These are phyloP conservation scores for Mimosa bimucronata DNA, from an alignment of 306 rosid species.

Conservation along the genomic window DNA sequence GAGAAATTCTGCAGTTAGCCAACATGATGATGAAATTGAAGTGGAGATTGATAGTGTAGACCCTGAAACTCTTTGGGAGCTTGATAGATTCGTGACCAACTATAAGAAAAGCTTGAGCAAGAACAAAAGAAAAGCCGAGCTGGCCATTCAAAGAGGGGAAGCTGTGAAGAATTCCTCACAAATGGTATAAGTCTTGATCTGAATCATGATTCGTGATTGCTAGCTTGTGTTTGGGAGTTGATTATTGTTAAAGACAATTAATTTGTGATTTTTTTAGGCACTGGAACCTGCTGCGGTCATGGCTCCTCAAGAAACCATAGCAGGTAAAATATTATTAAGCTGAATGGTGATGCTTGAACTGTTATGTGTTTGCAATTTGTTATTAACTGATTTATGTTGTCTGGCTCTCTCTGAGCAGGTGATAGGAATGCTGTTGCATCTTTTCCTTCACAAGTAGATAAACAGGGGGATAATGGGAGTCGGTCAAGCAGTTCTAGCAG, in stretches of 20 bases:
- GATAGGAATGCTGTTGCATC: constrained; percentile 56
- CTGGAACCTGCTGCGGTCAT: constrained; percentile 49
- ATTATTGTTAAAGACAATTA: no score
- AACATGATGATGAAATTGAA: constrained; percentile 92
- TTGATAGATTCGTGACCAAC: constrained; percentile 91
- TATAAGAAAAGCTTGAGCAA: constrained; percentile 95
- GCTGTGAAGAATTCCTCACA: constrained; percentile 52
- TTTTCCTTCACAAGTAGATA: constrained; percentile 59
- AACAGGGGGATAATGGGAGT: constrained; percentile 69
- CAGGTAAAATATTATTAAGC: constrained; percentile 47
- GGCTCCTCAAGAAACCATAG: constrained; percentile 54
- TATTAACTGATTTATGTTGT: constrained; percentile 19
- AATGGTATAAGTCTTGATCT: constrained; percentile 54
- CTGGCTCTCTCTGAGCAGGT: constrained; percentile 57
- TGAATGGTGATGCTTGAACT: constrained; percentile 21
- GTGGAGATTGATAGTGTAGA: constrained; percentile 95
- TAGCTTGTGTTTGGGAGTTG: no score
- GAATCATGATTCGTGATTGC: no score
- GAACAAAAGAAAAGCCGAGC: constrained; percentile 84
- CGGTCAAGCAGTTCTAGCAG: constrained; percentile 96
- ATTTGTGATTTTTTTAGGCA: constrained; percentile 41
- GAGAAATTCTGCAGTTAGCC: constrained; percentile 70
- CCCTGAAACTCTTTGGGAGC: constrained; percentile 96
- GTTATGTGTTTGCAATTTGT: constrained; percentile 13
- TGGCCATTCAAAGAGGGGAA: constrained; percentile 65